Evolutionary conservation across 228 moss, liverwort and hornwort genomes (phyloP).

Genomic region (Sphagnum magellanicum): DNA sequence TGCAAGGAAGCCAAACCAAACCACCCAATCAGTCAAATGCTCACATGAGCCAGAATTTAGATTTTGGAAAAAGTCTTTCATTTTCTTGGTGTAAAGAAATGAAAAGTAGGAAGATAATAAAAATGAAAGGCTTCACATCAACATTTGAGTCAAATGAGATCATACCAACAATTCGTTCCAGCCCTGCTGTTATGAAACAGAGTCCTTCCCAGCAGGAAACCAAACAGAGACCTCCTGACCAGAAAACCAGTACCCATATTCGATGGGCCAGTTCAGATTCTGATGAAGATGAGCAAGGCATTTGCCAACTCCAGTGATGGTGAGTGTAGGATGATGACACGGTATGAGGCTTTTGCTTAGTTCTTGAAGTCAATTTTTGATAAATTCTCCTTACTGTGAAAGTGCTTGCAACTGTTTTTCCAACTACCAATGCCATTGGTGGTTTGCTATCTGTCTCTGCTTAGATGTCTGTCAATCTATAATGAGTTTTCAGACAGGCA

Average conservation of each 20-base stretch:
- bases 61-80: neutral
- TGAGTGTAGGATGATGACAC: too few relatives aligned
- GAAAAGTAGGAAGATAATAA: neutral
- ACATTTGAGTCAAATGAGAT: constrained; percentile 4
- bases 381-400: too few relatives aligned
- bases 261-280: constrained; percentile 9
- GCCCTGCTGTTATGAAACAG: neutral
- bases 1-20: neutral
- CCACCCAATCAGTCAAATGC: neutral
- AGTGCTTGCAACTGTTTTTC: too few relatives aligned
- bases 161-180: too few relatives aligned
- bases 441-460: too few relatives aligned
- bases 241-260: neutral
- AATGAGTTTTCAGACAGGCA: too few relatives aligned
- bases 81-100: neutral
- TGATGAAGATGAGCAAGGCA: neutral
- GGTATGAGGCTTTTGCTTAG: too few relatives aligned
- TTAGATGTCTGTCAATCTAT: too few relatives aligned
- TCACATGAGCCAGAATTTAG: neutral
- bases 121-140: constrained; percentile 16
- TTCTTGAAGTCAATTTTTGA: too few relatives aligned
- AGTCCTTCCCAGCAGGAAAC: neutral
- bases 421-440: too few relatives aligned
- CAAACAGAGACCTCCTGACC: neutral
- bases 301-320: too few relatives aligned